These are phyloP conservation scores for Mycena epipterygia DNA, from an alignment of 768 basidiomycete species.

Conservation along the genomic window DNA sequence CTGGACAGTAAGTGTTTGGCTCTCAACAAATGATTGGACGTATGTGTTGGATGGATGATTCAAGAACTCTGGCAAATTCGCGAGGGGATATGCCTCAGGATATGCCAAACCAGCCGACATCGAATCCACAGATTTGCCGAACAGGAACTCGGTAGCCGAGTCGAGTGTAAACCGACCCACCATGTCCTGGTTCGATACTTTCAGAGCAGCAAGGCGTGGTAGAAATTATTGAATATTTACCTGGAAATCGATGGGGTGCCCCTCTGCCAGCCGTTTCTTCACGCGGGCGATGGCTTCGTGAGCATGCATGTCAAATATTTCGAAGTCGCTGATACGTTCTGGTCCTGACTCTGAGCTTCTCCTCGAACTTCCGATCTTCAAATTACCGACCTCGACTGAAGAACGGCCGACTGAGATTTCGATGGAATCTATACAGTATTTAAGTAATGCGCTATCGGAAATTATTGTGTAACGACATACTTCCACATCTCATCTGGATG, in stretches of 20 bases:
- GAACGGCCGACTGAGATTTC: slow-evolving; percentile 21
- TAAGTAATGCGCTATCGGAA: background rate
- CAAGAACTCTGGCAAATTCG: background rate
- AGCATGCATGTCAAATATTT: slow-evolving; percentile 19
- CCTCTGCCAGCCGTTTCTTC: slow-evolving; percentile 9
- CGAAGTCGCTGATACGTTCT: slow-evolving; percentile 33
- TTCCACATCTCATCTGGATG: slow-evolving; percentile 25
- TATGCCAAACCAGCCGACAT: slow-evolving; percentile 19
- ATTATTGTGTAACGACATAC: background rate
- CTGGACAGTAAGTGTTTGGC: background rate
- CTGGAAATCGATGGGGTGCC: slow-evolving; percentile 20
- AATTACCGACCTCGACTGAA: slow-evolving; percentile 16
- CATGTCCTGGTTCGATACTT: slow-evolving; percentile 7
- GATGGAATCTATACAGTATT: slow-evolving; percentile 17
- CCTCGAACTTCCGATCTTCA: background rate
- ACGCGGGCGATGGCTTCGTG: background rate
- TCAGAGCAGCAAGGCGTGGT: background rate
- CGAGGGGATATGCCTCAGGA: background rate
- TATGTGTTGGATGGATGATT: slow-evolving; percentile 19
- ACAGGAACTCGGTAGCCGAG: slow-evolving; percentile 22
- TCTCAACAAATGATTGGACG: slow-evolving; percentile 1
- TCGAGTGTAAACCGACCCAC: slow-evolving; percentile 25
- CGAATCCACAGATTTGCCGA: background rate
- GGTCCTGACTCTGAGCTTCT: background rate
- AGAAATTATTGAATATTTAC: background rate